Conservation (phyloP, 129 eudicot species). For the Flaveria trinervia region DNA sequence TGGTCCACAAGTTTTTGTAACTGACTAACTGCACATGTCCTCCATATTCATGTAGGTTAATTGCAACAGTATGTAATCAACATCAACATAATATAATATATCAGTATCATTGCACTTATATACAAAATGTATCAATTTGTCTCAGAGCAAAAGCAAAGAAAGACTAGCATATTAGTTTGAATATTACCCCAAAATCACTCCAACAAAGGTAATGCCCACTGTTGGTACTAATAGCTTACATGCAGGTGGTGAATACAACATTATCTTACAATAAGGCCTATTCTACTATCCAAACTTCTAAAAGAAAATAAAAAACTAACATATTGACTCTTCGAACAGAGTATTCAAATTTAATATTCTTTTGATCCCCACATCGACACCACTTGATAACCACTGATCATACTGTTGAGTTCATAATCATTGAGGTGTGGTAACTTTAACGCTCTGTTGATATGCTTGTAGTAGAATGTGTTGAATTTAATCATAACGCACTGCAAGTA, state of each 20-base stretch:
- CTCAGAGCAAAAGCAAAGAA: neutral
- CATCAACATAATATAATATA: neutral
- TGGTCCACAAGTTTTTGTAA: too few relatives aligned
- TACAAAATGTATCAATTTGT: neutral
- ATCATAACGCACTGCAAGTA: neutral
- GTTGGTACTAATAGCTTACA: neutral
- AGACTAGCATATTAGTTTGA: too few relatives aligned
- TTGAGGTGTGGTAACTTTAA: neutral
- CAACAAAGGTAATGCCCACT: neutral
- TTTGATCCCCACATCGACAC: neutral
- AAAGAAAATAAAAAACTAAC: neutral
- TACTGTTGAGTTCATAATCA: neutral
- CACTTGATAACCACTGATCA: neutral
- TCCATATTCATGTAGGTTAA: too few relatives aligned
- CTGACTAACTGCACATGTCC: too few relatives aligned
- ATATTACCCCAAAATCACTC: neutral
- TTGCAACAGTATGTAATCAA: neutral
- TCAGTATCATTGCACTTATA: neutral
- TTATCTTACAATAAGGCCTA: neutral
- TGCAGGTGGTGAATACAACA: neutral
- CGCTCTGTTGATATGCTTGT: neutral
- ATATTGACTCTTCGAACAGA: neutral
- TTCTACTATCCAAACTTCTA: neutral
- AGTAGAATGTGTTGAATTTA: neutral
- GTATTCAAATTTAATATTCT: neutral